A percentile compares a stretch with the other conserved stretches of the same genome.
These are phyloP conservation scores for Rhynchosporium graminicola DNA, from an alignment of 2,329 filamentous ascomycete species.

Conservation along the genomic window DNA sequence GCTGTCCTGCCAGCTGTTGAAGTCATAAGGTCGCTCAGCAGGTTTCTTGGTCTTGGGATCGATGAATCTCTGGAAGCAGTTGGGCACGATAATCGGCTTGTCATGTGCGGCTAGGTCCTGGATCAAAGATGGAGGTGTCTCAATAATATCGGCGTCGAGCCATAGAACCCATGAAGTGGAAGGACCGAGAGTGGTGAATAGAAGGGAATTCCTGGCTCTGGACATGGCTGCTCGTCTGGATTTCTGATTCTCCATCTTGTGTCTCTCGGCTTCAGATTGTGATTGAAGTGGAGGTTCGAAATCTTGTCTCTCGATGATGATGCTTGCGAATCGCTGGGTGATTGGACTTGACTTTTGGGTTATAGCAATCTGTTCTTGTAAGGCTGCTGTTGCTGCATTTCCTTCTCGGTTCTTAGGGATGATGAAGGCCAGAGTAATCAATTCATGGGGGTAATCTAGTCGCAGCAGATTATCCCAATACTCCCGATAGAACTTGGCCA, in stretches of 20 bases:
- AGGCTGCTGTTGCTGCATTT: conserved; percentile 76
- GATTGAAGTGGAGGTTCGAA: conserved; percentile 79
- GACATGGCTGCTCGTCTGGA: conserved; percentile 85
- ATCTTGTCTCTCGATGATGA: conserved; percentile 94
- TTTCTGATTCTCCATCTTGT: conserved; percentile 91
- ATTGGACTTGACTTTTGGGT: conserved; percentile 78
- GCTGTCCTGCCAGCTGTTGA: conserved; percentile 96
- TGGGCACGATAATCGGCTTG: conserved; percentile 89
- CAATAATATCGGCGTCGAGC: conserved; percentile 90
- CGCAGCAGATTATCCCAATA: conserved; percentile 94
- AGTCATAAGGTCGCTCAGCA: conserved; percentile 87
- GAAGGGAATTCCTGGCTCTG: conserved; percentile 86
- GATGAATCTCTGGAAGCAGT: conserved; percentile 88
- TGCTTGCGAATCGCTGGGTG: conserved; percentile 82
- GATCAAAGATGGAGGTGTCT: conserved; percentile 81
- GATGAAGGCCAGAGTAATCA: conserved; percentile 95
- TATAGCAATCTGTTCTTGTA: conserved; percentile 82
- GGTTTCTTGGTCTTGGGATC: conserved; percentile 68
- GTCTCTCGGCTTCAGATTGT: conserved; percentile 84
- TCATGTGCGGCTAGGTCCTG: conserved; percentile 88
- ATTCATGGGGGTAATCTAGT: conserved; percentile 86
- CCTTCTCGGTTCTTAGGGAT: conserved; percentile 92
- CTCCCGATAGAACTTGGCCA: conserved; percentile 87
- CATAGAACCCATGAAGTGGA: conserved; percentile 94
- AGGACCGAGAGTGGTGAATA: conserved; percentile 93